phyloP scores from a whole-genome alignment of 2,329 filamentous ascomycete species.

The Phoma sp. region DNA sequence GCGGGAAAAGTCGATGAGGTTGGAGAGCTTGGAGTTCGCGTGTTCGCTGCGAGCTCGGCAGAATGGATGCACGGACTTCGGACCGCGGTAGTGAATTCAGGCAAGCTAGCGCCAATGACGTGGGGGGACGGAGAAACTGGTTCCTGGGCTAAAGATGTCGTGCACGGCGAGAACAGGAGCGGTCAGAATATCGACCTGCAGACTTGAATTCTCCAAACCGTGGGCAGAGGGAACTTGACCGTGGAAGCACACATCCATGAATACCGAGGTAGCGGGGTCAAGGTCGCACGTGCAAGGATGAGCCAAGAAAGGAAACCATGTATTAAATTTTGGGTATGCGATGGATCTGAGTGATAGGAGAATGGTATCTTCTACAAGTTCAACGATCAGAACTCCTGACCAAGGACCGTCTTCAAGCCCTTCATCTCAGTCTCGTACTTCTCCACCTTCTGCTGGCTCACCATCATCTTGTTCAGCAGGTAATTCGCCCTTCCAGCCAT shows the following conservation, averaged over 20 bases:
- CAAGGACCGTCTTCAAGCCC: constrained; percentile 74
- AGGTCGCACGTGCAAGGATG: background rate
- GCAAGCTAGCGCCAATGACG: constrained; percentile 19
- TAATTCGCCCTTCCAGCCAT: constrained; percentile 72
- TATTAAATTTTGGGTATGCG: constrained; percentile 1
- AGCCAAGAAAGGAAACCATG: background rate
- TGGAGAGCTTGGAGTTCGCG: constrained; percentile 19
- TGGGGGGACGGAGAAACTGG: constrained; percentile 16
- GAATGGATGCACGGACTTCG: constrained; percentile 17
- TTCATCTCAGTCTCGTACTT: constrained; percentile 76
- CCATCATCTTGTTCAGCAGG: constrained; percentile 74
- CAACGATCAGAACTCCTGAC: constrained; percentile 52
- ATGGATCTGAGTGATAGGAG: background rate
- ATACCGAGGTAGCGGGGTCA: background rate
- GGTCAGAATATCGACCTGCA: too few relatives aligned
- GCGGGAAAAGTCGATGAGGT: constrained; percentile 23
- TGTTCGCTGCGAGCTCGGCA: constrained; percentile 19
- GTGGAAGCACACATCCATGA: background rate
- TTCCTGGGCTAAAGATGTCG: constrained; percentile 9
- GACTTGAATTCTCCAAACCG: background rate
- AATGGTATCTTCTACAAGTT: constrained; percentile 10
- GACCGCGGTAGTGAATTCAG: constrained; percentile 5
- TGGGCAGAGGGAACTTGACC: too few relatives aligned
- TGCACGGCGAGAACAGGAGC: background rate
- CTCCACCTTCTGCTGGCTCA: constrained; percentile 77